Evolutionary conservation across 441 rosid species (phyloP).

Genomic region (Raphanus hybrid): DNA sequence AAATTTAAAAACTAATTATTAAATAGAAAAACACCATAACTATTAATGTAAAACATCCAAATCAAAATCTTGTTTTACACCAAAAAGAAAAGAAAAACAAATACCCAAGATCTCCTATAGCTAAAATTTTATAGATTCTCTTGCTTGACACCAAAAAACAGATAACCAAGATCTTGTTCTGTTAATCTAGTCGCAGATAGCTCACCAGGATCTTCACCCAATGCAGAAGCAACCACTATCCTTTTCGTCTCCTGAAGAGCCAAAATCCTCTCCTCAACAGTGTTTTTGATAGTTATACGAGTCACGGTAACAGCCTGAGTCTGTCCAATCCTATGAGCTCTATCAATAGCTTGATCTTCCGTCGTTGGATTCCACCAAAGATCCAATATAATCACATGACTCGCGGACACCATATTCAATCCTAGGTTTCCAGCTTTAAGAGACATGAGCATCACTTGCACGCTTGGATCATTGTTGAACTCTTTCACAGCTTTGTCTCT

Average conservation of each 20-base stretch:
- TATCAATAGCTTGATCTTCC: conserved; percentile 92
- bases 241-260: conserved; percentile 57
- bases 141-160: conserved; percentile 47
- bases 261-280: conserved; percentile 81
- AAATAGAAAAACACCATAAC: background rate
- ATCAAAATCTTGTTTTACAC: background rate
- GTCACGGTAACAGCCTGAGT: conserved; percentile 81
- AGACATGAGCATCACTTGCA: conserved; percentile 83
- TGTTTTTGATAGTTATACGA: conserved; percentile 68
- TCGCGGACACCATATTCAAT: conserved; percentile 92
- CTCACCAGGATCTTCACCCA: conserved; percentile 81
- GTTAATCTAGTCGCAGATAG: conserved; percentile 64
- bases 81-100: background rate
- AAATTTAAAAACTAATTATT: no score
- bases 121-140: background rate
- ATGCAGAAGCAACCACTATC: conserved; percentile 88
- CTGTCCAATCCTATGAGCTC: conserved; percentile 94
- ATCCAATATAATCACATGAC: conserved; percentile 83
- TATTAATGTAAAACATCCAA: background rate
- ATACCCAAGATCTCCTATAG: background rate
- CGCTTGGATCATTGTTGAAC: conserved; percentile 53
- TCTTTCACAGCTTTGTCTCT: conserved; percentile 81
- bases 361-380: conserved; percentile 98
- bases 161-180: conserved; percentile 68
- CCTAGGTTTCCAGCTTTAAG: conserved; percentile 90